Percentiles rank a stretch among this genome's conserved stretches.
These are phyloP conservation scores for Cyathus striatus DNA, from an alignment of 768 basidiomycete species.

Conservation along the genomic window DNA sequence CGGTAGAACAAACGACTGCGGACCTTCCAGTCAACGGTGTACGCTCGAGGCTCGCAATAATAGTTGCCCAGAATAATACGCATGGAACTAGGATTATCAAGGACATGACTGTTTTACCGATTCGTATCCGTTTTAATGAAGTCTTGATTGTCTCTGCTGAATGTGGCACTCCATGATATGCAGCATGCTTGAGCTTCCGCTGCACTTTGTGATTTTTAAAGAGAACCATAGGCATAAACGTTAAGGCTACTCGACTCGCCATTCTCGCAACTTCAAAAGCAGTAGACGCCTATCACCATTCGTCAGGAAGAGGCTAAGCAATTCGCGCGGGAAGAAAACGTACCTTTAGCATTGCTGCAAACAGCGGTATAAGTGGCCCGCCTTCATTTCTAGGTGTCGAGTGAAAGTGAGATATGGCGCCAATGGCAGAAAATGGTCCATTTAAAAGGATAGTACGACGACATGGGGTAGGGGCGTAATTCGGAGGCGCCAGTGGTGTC, in stretches of 20 bases:
- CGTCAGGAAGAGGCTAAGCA: background rate
- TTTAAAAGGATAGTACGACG: background rate
- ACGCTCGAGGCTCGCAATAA: slow-evolving; percentile 68
- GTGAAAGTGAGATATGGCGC: slow-evolving; percentile 24
- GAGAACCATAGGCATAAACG: slow-evolving; percentile 67
- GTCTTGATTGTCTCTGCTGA: slow-evolving; percentile 48
- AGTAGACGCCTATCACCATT: slow-evolving; percentile 54
- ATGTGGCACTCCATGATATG: slow-evolving; percentile 42
- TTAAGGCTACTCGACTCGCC: slow-evolving; percentile 65
- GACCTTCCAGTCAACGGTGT: slow-evolving; percentile 87
- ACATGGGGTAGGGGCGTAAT: background rate
- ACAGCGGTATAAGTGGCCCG: slow-evolving; percentile 43
- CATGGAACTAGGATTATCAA: slow-evolving; percentile 57
- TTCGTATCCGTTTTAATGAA: slow-evolving; percentile 43
- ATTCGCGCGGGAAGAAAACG: slow-evolving; percentile 3
- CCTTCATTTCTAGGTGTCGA: slow-evolving; percentile 28
- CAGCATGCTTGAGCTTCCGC: slow-evolving; percentile 45
- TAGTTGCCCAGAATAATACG: slow-evolving; percentile 59
- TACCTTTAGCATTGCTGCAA: slow-evolving; percentile 64
- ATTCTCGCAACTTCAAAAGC: slow-evolving; percentile 68
- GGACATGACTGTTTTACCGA: slow-evolving; percentile 44
- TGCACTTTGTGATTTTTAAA: slow-evolving; percentile 51
- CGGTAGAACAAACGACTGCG: slow-evolving; percentile 16
- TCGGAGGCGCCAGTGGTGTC: slow-evolving; percentile 1
- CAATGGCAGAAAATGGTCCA: background rate